Base-by-base conservation (phyloP, 306 rosid species). In the Sophora flavescens region DNA sequence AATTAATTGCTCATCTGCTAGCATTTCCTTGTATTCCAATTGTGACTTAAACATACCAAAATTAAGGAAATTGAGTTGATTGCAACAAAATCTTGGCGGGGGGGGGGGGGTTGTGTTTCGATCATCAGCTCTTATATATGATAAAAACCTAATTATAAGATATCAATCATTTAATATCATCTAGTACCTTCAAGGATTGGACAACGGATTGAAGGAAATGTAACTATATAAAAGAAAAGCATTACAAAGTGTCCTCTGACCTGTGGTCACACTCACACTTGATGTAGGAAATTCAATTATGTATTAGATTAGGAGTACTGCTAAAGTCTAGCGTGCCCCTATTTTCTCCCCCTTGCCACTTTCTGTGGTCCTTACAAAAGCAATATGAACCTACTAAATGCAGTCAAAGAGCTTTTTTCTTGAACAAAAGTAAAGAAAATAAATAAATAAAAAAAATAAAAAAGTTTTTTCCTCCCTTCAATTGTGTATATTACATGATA, bases 361-460 rank as follows among this genome's bases (percentile, higher is more conserved):
- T 60, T 61, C 1, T 11, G 66, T 62, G 59, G 73, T 70, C 82
- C 78, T 28, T 68, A 15, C 65, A 61, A 15, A 78, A 26, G 14
- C 30, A 11, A 52, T 62, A 41, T 16, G 52, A 12, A 41, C 53
- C 38, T 57, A n/a, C 33, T 51, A 9, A 42, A 72, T 58, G 36
- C 58, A 16, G 22, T 59, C 32, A 42, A 22, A 62, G 70, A 50
- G 44, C 9, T 22, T 69, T 48, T 32, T 14, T 35, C 9, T 13
- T 35, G 6, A 26, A 18, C 16, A 41, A 17, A 28, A 4, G 26
- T n/a, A 22, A 8, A 26, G 30, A 1, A 44, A 10, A 65, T 9
- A 17, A 41, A 30, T 30, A 30, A 41, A 28, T 4, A 38, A 12
- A 14, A 1, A 22, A 2, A 26, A 6, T 8, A 3, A 45, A 3